Evolutionary conservation across 1,284 basidiomycete species (phyloP).

Genomic region (Sporisorium reilianum): DNA sequence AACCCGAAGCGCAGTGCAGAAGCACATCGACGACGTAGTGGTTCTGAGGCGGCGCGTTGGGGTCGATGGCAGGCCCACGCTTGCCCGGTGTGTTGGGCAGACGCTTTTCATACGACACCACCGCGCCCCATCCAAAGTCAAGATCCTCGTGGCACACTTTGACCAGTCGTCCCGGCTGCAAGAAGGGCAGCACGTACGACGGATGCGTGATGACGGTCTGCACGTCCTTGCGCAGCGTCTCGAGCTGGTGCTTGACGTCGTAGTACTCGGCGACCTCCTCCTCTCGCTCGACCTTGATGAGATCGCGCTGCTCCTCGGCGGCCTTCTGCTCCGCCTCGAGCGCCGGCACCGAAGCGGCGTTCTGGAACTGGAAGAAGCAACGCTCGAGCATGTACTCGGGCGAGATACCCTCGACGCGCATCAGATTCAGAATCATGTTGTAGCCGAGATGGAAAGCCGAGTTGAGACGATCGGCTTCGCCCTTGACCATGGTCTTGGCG

Average conservation of each 20-base stretch:
- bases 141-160: slow-evolving; percentile 85
- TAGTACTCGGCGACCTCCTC: slow-evolving; percentile 88
- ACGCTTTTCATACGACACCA: slow-evolving; percentile 92
- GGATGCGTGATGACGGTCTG: slow-evolving; percentile 93
- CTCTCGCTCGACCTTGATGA: slow-evolving; percentile 84
- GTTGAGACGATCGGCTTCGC: slow-evolving; percentile 95
- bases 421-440: slow-evolving; percentile 98
- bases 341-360: slow-evolving; percentile 85
- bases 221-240: slow-evolving; percentile 87
- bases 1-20: slow-evolving; percentile 81
- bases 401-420: slow-evolving; percentile 98
- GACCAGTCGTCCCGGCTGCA: slow-evolving; percentile 90
- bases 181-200: slow-evolving; percentile 89
- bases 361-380: slow-evolving; percentile 99
- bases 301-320: slow-evolving; percentile 79
- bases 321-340: slow-evolving; percentile 85
- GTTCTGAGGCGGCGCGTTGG: slow-evolving; percentile 82
- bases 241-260: slow-evolving; percentile 88
- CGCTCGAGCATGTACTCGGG: slow-evolving; percentile 98
- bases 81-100: slow-evolving; percentile 70
- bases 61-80: slow-evolving; percentile 44
- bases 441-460: slow-evolving; percentile 99
- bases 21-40: slow-evolving; percentile 96
- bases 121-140: slow-evolving; percentile 96
- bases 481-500: slow-evolving; percentile 98